phyloP scores from a whole-genome alignment of 202 grass and related monocot genomes.

The Carex arenaria region DNA sequence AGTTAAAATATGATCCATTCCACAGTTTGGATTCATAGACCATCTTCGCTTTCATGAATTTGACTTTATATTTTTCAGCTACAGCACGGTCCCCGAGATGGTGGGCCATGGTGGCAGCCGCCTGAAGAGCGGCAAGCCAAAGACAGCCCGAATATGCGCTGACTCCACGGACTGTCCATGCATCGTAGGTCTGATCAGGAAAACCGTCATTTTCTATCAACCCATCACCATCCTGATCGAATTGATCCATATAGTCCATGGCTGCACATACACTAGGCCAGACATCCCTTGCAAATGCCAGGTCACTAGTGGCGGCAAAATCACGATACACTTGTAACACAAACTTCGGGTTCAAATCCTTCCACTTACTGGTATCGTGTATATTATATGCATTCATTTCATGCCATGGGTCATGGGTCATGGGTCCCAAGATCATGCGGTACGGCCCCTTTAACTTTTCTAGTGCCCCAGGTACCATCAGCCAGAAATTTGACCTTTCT shows the following conservation, averaged over 20 bases:
- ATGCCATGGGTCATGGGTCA: slow-evolving; percentile 94
- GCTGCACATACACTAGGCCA: slow-evolving; percentile 87
- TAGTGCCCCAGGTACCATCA: slow-evolving; percentile 71
- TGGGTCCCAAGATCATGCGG: slow-evolving; percentile 95
- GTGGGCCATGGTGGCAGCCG: slow-evolving; percentile 68
- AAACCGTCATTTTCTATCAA: slow-evolving; percentile 95
- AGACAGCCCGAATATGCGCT: slow-evolving; percentile 92
- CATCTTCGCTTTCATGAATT: slow-evolving; percentile 71
- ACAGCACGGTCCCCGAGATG: slow-evolving; percentile 61
- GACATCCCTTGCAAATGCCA: slow-evolving; percentile 74
- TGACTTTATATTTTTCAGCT: slow-evolving; percentile 76
- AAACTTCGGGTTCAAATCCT: slow-evolving; percentile 95
- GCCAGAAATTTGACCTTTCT: slow-evolving; percentile 88
- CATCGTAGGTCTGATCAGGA: slow-evolving; percentile 98
- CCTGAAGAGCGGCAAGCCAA: slow-evolving; percentile 91
- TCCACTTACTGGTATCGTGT: slow-evolving; percentile 97
- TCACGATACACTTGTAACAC: slow-evolving; percentile 90
- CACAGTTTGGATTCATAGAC: slow-evolving; percentile 80
- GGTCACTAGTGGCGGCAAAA: slow-evolving; percentile 74
- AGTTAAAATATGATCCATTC: slow-evolving; percentile 94
- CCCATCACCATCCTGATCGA: slow-evolving; percentile 76
- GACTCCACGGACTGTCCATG: slow-evolving; percentile 82
- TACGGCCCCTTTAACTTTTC: slow-evolving; percentile 89
- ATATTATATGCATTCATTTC: slow-evolving; percentile 99
- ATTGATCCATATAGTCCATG: slow-evolving; percentile 93